Conservation (phyloP, 176 grass and related monocot genomes). For the Aegilops sharonensis region DNA sequence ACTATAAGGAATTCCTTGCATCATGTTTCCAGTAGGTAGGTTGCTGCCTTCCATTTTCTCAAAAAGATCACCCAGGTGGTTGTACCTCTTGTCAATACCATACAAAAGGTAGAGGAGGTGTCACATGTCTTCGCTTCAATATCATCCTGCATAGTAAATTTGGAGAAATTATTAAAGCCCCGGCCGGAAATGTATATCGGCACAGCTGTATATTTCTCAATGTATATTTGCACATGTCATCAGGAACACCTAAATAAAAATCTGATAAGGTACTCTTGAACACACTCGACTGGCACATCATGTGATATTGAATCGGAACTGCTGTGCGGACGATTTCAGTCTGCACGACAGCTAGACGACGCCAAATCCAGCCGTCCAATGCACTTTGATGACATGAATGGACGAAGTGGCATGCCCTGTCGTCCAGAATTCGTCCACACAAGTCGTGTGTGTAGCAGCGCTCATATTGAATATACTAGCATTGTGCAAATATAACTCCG, state of each 20-base stretch:
- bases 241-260: neutral
- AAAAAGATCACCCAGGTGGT: neutral
- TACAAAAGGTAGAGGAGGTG: conserved; percentile 8
- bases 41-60: conserved; percentile 72
- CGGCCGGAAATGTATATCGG: neutral
- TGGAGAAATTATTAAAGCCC: conserved; percentile 18
- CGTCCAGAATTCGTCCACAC: too few species aligned
- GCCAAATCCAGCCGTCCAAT: too few species aligned
- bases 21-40: conserved; percentile 38
- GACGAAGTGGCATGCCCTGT: too few species aligned
- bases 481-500: neutral
- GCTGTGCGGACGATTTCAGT: too few species aligned
- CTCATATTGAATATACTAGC: neutral
- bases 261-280: neutral
- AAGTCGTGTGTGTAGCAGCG: too few species aligned
- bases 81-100: conserved; percentile 16
- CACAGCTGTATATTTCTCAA: neutral
- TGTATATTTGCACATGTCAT: neutral
- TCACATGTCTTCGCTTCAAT: conserved; percentile 12
- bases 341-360: too few species aligned
- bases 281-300: neutral
- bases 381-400: too few species aligned
- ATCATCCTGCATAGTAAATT: conserved; percentile 30
- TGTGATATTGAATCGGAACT: neutral
- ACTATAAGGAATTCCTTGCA: conserved; percentile 52